Conservation (phyloP, 495 filamentous ascomycete species). For the Haplographium delicatum region DNA sequence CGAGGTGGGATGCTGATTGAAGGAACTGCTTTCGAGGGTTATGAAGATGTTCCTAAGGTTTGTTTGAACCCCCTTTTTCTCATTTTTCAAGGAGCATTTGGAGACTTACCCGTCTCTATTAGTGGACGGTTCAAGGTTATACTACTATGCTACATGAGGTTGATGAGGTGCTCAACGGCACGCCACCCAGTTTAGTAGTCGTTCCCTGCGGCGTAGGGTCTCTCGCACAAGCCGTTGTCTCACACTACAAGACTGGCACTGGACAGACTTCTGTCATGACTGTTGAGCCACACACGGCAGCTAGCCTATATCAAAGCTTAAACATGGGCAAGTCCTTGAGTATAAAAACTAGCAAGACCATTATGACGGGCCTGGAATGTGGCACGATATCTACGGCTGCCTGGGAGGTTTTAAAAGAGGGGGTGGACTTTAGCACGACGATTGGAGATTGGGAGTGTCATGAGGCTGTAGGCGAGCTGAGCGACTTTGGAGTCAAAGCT, state of each 20-base stretch:
- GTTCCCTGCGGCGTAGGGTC: slow-evolving; percentile 58
- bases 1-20: slow-evolving; percentile 50
- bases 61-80: not conserved
- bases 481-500: slow-evolving; percentile 33
- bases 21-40: slow-evolving; percentile 58
- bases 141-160: slow-evolving; percentile 60
- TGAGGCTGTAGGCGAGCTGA: slow-evolving; percentile 40
- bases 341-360: slow-evolving; percentile 46
- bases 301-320: slow-evolving; percentile 47
- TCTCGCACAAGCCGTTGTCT: slow-evolving; percentile 48
- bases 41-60: slow-evolving; percentile 49
- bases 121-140: slow-evolving; percentile 73
- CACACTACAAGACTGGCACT: slow-evolving; percentile 41
- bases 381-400: slow-evolving; percentile 54
- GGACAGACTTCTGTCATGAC: slow-evolving; percentile 34
- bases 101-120: slow-evolving; percentile 3
- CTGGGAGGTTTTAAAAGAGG: slow-evolving; percentile 47
- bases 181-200: slow-evolving; percentile 37
- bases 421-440: slow-evolving; percentile 48
- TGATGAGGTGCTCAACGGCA: slow-evolving; percentile 53
- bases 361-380: slow-evolving; percentile 60
- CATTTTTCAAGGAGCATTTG: not conserved
- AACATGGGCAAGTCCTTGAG: slow-evolving; percentile 33
- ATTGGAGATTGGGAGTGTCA: slow-evolving; percentile 50
- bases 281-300: slow-evolving; percentile 55